Conservation (phyloP, 2,329 filamentous ascomycete genomes). For the Cryphonectria naterciae region DNA sequence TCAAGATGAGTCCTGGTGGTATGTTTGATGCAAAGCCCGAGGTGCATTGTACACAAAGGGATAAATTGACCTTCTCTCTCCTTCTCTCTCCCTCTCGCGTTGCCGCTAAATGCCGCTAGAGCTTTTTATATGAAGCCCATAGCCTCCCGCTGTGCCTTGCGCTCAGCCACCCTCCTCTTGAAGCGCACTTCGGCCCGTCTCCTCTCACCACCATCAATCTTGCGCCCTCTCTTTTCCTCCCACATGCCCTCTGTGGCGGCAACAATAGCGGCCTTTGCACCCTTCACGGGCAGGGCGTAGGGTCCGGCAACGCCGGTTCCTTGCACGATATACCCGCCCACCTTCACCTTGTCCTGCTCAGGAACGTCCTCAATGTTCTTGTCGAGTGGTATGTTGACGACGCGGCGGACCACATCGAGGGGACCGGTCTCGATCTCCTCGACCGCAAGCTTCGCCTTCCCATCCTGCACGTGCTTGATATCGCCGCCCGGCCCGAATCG, state of each 20-base stretch:
- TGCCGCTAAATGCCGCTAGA: not conserved
- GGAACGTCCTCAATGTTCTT: constrained; percentile 42
- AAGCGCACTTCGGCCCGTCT: constrained; percentile 83
- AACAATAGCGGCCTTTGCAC: constrained; percentile 66
- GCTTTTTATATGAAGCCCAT: constrained; percentile 23
- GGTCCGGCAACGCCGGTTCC: constrained; percentile 76
- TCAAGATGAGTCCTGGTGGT: not conserved
- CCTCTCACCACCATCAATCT: constrained; percentile 96
- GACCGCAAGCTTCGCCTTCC: constrained; percentile 56
- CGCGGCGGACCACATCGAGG: constrained; percentile 52
- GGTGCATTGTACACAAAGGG: not conserved
- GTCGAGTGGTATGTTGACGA: constrained; percentile 59
- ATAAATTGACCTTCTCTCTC: not conserved
- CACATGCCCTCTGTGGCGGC: constrained; percentile 84
- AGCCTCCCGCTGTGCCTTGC: constrained; percentile 63
- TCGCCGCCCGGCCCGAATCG: constrained; percentile 83
- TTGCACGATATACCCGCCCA: constrained; percentile 69
- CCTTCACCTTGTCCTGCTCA: constrained; percentile 51
- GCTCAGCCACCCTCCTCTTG: constrained; percentile 80
- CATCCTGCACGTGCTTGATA: constrained; percentile 68
- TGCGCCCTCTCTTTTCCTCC: constrained; percentile 84
- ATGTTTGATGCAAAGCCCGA: constrained; percentile 2
- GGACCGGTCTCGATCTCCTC: constrained; percentile 42
- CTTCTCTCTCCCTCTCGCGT: no score
- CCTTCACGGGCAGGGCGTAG: constrained; percentile 70